Percentiles rank a stretch among this genome's conserved stretches.
These are phyloP conservation scores for Hymenoscyphus linearis DNA, from an alignment of 2,329 filamentous ascomycete genomes.

Conservation along the genomic window DNA sequence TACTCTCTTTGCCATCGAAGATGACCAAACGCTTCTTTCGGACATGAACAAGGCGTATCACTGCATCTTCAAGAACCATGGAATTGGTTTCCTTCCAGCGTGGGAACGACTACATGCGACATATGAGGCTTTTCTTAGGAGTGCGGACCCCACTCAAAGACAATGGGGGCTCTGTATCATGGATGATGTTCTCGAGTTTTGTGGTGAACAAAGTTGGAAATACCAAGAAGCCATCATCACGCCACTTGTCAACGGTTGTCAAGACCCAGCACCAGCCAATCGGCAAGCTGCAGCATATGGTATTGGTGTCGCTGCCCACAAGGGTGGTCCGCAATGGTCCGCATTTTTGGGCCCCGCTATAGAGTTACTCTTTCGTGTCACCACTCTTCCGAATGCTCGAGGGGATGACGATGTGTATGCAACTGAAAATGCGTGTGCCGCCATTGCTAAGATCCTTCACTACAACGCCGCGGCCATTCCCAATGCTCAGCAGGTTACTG, in stretches of 20 bases:
- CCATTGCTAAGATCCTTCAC: constrained; percentile 94
- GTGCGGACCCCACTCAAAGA: constrained; percentile 78
- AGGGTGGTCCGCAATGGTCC: constrained; percentile 80
- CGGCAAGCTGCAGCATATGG: constrained; percentile 95
- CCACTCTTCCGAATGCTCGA: constrained; percentile 73
- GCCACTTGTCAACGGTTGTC: constrained; percentile 80
- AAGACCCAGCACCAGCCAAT: constrained; percentile 81
- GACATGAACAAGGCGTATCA: constrained; percentile 99
- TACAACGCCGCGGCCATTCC: constrained; percentile 75
- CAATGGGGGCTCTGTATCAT: constrained; percentile 99
- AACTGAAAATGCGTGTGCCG: constrained; percentile 94
- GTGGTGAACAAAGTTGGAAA: constrained; percentile 78
- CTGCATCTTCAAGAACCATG: constrained; percentile 97
- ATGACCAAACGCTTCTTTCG: constrained; percentile 91
- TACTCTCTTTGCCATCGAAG: constrained; percentile 84
- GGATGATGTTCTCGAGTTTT: constrained; percentile 97
- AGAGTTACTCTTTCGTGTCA: constrained; percentile 78
- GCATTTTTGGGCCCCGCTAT: constrained; percentile 79
- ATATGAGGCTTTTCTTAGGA: constrained; percentile 80
- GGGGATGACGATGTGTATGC: constrained; percentile 93
- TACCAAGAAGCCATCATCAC: constrained; percentile 84
- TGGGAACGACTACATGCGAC: constrained; percentile 85
- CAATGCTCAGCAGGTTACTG: constrained; percentile 69
- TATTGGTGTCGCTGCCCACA: constrained; percentile 90
- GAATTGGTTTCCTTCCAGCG: constrained; percentile 72